Evolutionary conservation across 805 yeast species (phyloP).

Genomic region (Tanozyma kutaoensis): DNA sequence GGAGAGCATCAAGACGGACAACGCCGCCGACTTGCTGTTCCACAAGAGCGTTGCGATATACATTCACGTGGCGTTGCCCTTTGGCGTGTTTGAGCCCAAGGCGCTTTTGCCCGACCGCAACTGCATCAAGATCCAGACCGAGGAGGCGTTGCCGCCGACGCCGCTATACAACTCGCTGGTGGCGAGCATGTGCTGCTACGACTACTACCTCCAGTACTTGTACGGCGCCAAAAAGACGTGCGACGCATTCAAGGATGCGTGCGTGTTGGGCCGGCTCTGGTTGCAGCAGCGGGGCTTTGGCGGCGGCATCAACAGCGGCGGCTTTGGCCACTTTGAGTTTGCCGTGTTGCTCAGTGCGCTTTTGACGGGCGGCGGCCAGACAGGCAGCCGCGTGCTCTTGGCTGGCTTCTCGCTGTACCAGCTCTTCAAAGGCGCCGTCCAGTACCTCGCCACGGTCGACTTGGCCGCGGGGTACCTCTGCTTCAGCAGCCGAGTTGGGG

Average conservation of each 20-base stretch:
- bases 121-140: constrained; percentile 58
- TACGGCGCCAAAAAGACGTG: constrained; percentile 66
- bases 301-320: constrained; percentile 51
- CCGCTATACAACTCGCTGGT: constrained; percentile 80
- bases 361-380: constrained; percentile 68
- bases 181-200: constrained; percentile 53
- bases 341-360: constrained; percentile 69
- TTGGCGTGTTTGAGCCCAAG: constrained; percentile 55
- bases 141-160: constrained; percentile 51
- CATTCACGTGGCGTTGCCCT: constrained; percentile 61
- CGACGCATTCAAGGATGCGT: constrained; percentile 78
- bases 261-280: constrained; percentile 82
- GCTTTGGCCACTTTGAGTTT: constrained; percentile 91
- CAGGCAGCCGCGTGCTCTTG: constrained; percentile 63
- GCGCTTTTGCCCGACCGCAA: constrained; percentile 73
- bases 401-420: constrained; percentile 91
- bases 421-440: constrained; percentile 77
- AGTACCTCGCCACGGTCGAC: constrained; percentile 73
- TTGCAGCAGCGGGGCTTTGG: constrained; percentile 73
- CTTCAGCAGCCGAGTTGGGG: constrained; percentile 45
- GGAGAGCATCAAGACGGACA: constrained; percentile 37
- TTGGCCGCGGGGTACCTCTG: constrained; percentile 51
- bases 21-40: constrained; percentile 38
- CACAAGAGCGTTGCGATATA: constrained; percentile 60
- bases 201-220: constrained; percentile 59